A percentile compares a stretch with the other conserved stretches of the same genome.
phyloP scores from a whole-genome alignment of 2,329 filamentous ascomycete species.

The Periconia digitata region DNA sequence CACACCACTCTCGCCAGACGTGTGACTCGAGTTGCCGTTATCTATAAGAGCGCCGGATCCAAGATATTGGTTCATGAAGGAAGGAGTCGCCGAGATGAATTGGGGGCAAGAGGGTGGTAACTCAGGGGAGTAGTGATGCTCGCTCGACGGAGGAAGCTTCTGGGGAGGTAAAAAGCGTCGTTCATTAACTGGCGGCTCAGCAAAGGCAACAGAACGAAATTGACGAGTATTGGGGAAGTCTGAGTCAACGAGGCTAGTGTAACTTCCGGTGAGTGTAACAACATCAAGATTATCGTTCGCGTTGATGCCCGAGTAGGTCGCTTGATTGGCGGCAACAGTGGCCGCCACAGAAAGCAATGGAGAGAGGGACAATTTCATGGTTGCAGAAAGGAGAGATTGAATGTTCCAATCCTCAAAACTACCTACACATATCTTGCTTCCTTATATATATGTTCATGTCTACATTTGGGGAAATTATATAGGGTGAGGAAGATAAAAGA shows the following conservation, averaged over 20 bases:
- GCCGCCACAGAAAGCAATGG: not conserved
- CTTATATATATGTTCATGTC: not conserved
- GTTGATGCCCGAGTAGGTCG: not conserved
- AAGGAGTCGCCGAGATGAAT: conserved; percentile 15
- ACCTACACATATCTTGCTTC: not conserved
- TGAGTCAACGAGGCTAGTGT: conserved; percentile 24
- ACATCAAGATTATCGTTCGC: not conserved
- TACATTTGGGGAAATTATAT: not conserved
- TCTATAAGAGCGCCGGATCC: conserved; percentile 37
- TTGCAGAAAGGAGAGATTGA: not conserved
- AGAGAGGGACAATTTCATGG: not conserved
- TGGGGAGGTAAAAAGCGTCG: conserved; percentile 31
- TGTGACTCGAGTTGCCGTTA: conserved; percentile 32
- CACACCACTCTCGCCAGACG: conserved; percentile 12
- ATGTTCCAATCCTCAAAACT: not conserved
- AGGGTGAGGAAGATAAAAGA: not conserved
- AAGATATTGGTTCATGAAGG: conserved; percentile 31
- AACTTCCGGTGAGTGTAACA: conserved; percentile 11
- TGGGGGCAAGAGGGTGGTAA: conserved; percentile 25
- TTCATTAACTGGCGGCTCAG: conserved; percentile 24
- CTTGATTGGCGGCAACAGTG: not conserved
- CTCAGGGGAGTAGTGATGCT: conserved; percentile 15
- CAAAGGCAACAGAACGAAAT: conserved; percentile 34
- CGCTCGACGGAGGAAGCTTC: conserved; percentile 9
- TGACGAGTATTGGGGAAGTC: conserved; percentile 31